These are phyloP conservation scores for Vigna hirtella DNA, from an alignment of 306 rosid species.

Conservation along the genomic window DNA sequence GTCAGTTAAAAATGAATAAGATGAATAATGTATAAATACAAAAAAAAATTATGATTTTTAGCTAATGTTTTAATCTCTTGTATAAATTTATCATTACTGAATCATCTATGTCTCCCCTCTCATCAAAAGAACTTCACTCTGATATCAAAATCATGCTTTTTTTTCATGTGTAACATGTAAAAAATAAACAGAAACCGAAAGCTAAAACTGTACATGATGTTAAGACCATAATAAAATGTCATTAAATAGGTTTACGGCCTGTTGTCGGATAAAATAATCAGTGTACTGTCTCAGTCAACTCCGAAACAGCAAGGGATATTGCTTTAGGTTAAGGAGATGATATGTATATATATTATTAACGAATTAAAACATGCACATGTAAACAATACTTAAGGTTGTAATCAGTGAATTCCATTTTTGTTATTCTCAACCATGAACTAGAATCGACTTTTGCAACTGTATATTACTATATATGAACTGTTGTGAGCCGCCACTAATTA, in stretches of 20 bases:
- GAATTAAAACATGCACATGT: constrained; percentile 9
- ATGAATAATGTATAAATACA: not conserved
- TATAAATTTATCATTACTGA: no score
- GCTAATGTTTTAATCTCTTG: no score
- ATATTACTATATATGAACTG: not conserved
- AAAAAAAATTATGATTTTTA: no score
- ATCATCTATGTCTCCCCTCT: no score
- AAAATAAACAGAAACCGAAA: constrained; percentile 4
- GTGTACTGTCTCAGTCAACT: constrained; percentile 44
- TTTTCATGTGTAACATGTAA: not conserved
- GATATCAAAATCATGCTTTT: no score
- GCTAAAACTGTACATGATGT: constrained; percentile 2
- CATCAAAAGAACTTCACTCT: no score
- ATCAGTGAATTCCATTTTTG: constrained; percentile 10
- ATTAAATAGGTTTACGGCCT: not conserved
- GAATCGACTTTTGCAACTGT: constrained; percentile 5
- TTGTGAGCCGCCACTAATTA: not conserved
- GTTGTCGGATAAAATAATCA: constrained; percentile 11
- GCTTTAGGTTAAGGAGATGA: constrained; percentile 43
- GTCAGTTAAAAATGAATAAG: no score
- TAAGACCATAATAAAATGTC: constrained; percentile 11
- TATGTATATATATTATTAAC: not conserved
- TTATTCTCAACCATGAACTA: constrained; percentile 6
- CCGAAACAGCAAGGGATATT: constrained; percentile 30
- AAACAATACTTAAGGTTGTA: constrained; percentile 31